Evolutionary conservation across 129 eudicot species (phyloP).

Genomic region (Arctium minus): DNA sequence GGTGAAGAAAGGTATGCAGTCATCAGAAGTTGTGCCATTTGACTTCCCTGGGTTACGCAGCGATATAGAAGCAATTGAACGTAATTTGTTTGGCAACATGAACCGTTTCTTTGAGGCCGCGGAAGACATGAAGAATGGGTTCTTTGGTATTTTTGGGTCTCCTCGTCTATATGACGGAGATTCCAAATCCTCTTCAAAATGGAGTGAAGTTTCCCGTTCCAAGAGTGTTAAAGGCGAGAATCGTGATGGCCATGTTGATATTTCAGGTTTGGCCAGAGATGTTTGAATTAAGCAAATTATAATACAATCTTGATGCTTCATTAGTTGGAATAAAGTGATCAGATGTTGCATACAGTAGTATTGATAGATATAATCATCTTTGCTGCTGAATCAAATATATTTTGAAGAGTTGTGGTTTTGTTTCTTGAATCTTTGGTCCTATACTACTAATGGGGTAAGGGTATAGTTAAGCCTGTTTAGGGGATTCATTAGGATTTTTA

Average conservation of each 20-base stretch:
- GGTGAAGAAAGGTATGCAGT: slow-evolving; percentile 43
- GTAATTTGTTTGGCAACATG: slow-evolving; percentile 51
- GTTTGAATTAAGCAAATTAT: slow-evolving; percentile 37
- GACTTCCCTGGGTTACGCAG: slow-evolving; percentile 76
- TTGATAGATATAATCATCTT: neutral
- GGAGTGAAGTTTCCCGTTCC: slow-evolving; percentile 32
- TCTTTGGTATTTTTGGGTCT: slow-evolving; percentile 47
- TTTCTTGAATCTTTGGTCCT: neutral
- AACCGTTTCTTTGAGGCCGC: slow-evolving; percentile 76
- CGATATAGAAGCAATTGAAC: slow-evolving; percentile 84
- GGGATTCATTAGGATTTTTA: neutral
- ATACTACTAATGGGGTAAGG: neutral
- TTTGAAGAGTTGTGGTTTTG: neutral
- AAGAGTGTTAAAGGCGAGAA: slow-evolving; percentile 8
- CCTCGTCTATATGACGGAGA: slow-evolving; percentile 45
- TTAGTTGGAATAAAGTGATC: slow-evolving; percentile 10
- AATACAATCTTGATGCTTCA: neutral
- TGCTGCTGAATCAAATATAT: slow-evolving; percentile 5
- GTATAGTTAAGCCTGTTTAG: no score
- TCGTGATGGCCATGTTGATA: slow-evolving; percentile 72
- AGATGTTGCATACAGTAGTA: neutral
- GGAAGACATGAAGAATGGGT: slow-evolving; percentile 64
- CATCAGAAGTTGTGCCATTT: slow-evolving; percentile 33
- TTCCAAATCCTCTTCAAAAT: slow-evolving; percentile 36
- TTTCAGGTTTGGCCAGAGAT: slow-evolving; percentile 78